A percentile compares a stretch with the other conserved stretches of the same genome.
Conservation (phyloP, 2,329 filamentous ascomycete species). For the Chaetomium globosum region DNA sequence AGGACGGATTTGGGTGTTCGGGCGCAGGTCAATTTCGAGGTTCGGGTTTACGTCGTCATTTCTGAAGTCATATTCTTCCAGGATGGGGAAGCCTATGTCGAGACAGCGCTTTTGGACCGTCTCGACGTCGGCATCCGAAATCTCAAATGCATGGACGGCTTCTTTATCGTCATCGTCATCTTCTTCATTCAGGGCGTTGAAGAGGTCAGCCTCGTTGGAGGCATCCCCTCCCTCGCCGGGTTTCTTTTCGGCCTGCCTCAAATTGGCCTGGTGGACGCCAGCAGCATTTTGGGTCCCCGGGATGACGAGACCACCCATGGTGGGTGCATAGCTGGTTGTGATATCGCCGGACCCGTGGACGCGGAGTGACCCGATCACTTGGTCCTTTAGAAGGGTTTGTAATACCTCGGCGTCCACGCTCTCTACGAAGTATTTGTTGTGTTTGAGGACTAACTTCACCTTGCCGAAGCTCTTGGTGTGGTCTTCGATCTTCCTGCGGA, state of each 20-base stretch:
- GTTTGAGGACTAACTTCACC: constrained; percentile 90
- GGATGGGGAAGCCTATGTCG: constrained; percentile 79
- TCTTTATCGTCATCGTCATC: constrained; percentile 80
- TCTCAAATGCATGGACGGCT: constrained; percentile 91
- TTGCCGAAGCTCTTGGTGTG: constrained; percentile 93
- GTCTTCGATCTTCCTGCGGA: constrained; percentile 74
- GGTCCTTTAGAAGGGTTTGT: constrained; percentile 82
- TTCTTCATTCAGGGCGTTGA: constrained; percentile 70
- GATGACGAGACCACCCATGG: constrained; percentile 85
- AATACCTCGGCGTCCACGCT: constrained; percentile 85
- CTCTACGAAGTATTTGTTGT: constrained; percentile 93
- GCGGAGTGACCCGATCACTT: constrained; percentile 76
- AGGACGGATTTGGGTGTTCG: constrained; percentile 83
- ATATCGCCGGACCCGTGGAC: constrained; percentile 73
- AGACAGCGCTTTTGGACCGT: constrained; percentile 87
- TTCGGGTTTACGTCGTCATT: constrained; percentile 88
- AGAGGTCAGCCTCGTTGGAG: constrained; percentile 66
- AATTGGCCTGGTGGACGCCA: constrained; percentile 73
- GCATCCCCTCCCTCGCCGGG: constrained; percentile 53
- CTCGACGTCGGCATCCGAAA: constrained; percentile 79
- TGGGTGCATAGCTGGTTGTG: constrained; percentile 79
- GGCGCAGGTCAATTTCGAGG: constrained; percentile 89
- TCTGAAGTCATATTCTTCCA: constrained; percentile 97
- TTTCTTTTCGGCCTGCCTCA: constrained; percentile 43
- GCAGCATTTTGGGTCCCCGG: constrained; percentile 93